Conservation (phyloP, 257 asterid genomes). For the Lycium barbarum region DNA sequence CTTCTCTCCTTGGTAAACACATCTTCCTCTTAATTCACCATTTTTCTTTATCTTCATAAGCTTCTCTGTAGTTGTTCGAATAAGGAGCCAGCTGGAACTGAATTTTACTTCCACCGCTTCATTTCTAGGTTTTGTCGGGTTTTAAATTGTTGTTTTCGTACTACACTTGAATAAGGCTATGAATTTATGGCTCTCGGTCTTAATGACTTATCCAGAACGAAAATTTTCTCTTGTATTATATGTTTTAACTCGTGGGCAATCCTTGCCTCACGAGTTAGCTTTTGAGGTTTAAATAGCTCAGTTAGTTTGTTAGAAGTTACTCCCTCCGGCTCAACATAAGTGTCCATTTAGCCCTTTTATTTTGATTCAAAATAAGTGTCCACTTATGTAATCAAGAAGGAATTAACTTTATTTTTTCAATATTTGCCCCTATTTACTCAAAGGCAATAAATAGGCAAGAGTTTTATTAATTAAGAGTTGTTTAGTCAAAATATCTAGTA, state of each 20-base stretch:
- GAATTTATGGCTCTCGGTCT: not conserved
- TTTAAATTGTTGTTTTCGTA: not conserved
- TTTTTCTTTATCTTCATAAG: not conserved
- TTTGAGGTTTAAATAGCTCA: not conserved
- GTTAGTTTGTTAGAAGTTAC: not conserved
- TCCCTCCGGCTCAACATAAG: too few species aligned
- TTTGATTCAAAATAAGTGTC: too few species aligned
- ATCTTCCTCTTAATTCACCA: not conserved
- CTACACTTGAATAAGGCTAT: not conserved
- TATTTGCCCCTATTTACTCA: too few species aligned
- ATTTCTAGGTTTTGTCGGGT: not conserved
- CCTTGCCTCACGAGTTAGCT: not conserved
- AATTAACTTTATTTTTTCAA: too few species aligned
- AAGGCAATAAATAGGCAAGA: too few species aligned
- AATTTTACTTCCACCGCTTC: not conserved
- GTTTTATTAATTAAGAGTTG: too few species aligned
- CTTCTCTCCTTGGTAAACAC: not conserved
- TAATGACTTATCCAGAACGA: not conserved
- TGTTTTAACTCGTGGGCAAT: not conserved
- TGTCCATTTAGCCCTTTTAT: too few species aligned
- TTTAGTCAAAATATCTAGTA: too few species aligned
- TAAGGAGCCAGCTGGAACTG: not conserved
- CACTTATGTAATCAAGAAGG: too few species aligned
- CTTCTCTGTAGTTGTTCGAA: not conserved
- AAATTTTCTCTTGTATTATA: too few species aligned